Evolutionary conservation across 805 yeast species (phyloP).

Genomic region (Metschnikowia dekortorum): DNA sequence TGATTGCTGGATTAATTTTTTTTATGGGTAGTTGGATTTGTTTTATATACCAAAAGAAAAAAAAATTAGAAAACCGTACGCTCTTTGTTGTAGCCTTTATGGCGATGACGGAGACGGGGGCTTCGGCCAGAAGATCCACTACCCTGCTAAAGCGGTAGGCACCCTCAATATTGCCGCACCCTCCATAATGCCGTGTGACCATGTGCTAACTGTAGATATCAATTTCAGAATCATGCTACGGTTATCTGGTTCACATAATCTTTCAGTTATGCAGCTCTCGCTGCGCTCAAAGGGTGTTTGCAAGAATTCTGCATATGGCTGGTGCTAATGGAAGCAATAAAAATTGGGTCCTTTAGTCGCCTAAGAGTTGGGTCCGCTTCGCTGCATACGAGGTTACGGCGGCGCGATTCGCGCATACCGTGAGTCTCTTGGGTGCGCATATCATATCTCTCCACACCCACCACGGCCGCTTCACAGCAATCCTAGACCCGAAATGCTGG

Average conservation of each 20-base stretch:
- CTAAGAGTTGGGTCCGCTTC: neutral
- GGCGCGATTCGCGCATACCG: neutral
- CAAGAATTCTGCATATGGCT: too few species aligned
- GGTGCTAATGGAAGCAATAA: too few species aligned
- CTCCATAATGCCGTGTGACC: too few species aligned
- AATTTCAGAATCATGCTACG: too few species aligned
- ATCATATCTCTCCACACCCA: neutral
- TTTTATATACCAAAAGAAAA: constrained; percentile 21
- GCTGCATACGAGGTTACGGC: neutral
- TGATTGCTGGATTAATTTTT: constrained; percentile 14
- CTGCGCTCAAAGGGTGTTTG: too few species aligned
- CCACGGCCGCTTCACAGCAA: neutral
- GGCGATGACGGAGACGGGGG: neutral
- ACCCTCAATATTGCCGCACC: too few species aligned
- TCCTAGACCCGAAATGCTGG: constrained; percentile 8
- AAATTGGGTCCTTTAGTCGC: too few species aligned
- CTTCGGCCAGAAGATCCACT: neutral
- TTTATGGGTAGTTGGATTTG: constrained; percentile 25
- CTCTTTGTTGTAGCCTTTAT: neutral
- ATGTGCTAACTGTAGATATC: too few species aligned
- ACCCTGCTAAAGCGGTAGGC: too few species aligned
- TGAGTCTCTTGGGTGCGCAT: neutral
- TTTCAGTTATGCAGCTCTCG: too few species aligned
- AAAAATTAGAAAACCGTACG: constrained; percentile 10
- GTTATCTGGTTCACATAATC: too few species aligned